Conservation (phyloP, 2,329 filamentous ascomycete species). For the Talaromyces sp. region DNA sequence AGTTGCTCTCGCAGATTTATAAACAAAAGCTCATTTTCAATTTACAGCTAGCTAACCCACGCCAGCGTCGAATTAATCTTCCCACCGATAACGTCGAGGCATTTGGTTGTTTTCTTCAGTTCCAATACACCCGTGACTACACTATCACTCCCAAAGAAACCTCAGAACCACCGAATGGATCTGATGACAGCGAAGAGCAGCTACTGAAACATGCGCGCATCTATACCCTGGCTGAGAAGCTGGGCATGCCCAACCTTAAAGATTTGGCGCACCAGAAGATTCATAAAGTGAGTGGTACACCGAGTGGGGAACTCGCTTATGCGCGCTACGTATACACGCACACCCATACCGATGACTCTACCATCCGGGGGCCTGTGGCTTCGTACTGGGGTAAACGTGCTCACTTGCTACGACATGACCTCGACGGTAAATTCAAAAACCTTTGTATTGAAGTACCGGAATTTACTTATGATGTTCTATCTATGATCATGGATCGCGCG, state of each 20-base stretch:
- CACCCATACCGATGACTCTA: constrained; percentile 68
- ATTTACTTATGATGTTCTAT: constrained; percentile 91
- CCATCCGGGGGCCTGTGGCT: constrained; percentile 80
- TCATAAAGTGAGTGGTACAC: constrained; percentile 84
- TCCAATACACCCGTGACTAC: constrained; percentile 83
- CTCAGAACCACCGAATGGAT: constrained; percentile 64
- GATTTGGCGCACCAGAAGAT: constrained; percentile 84
- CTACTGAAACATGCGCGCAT: constrained; percentile 86
- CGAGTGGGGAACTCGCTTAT: constrained; percentile 87
- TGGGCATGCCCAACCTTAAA: constrained; percentile 69
- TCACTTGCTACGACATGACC: constrained; percentile 81
- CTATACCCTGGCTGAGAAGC: constrained; percentile 84
- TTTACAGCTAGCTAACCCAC: background rate
- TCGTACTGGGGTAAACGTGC: constrained; percentile 84
- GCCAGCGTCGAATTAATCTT: constrained; percentile 68
- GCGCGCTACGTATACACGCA: constrained; percentile 87
- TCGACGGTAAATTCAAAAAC: constrained; percentile 79
- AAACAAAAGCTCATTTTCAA: background rate
- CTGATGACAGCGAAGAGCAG: constrained; percentile 79
- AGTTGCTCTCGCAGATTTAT: constrained; percentile 29
- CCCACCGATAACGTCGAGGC: constrained; percentile 69
- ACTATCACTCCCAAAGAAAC: constrained; percentile 68
- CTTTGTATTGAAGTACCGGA: constrained; percentile 89
- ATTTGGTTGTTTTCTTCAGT: constrained; percentile 79
- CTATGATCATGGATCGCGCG: constrained; percentile 51